Evolutionary conservation across 495 filamentous ascomycete genomes (phyloP), one percentile per base, ranked within the genome.

Genomic region (Aspergillus sparsus): DNA sequence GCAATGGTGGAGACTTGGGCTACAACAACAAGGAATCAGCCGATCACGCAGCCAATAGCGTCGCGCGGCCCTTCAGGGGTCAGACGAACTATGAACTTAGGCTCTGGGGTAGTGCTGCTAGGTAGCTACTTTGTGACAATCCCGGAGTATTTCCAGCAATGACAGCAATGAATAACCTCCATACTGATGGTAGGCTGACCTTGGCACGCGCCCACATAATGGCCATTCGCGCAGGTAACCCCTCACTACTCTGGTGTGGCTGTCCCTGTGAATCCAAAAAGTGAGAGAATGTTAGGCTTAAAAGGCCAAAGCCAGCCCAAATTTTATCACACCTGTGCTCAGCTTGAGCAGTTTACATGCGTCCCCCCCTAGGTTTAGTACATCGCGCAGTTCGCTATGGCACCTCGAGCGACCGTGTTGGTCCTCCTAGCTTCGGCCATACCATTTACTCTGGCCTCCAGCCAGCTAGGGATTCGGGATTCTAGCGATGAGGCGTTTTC

Each of bases 401-500:
- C 39, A 6, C 39, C 37, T 32, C 36, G 49, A 21, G 45, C 37
- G 57, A 15, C 53, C 7, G 18, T 13, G n/a, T 10, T 51, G 33
- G 49, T 41, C 36, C 8, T 47, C 1, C 15, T 59, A 6, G 57
- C 57, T 21, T 16, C 15, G 44, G 35, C 49, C 21, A 12, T 45
- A 13, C 49, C 47, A 18, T 52, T 37, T 13, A 52, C 31, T 34
- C 49, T 53, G 4, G 57, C 57, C 21, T 53, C 47, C 11, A 41
- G 57, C 31, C 49, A 2, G 18, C 49, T 53, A 6, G 49, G 37
- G 6, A 44, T 41, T 5, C 61, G 46, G 7, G 57, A 34, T 27
- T 63, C 58, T 18, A 34, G 16, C 11, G 45, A 61, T 49, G 63
- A 58, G 27, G 35, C 61, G 12, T 64, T 54, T 33, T 80, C 80